Percentiles rank a stretch among this genome's conserved stretches.
Evolutionary conservation across 805 yeast genomes (phyloP).

Genomic region (Huiozyma naganishii): DNA sequence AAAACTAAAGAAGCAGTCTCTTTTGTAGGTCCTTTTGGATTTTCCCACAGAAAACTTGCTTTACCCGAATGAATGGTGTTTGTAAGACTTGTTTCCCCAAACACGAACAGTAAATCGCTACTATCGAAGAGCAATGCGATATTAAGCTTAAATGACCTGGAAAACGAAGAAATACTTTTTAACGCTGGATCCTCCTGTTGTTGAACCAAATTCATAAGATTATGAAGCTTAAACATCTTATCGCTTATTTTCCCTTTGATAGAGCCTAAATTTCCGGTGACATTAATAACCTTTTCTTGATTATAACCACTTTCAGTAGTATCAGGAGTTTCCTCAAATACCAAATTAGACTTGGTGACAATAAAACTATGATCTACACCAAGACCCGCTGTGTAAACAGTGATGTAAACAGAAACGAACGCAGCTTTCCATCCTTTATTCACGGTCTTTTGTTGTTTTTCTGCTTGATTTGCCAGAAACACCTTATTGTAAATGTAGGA

Average conservation of each 20-base stretch:
- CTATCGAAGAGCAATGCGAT: constrained; percentile 11
- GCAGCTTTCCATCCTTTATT: constrained; percentile 11
- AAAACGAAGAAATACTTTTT: background rate
- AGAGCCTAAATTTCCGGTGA: constrained; percentile 16
- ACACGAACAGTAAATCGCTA: constrained; percentile 12
- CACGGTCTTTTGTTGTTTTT: constrained; percentile 3
- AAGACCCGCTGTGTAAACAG: constrained; percentile 16
- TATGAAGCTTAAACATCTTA: constrained; percentile 10
- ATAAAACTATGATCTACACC: constrained; percentile 19
- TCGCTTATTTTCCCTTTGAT: constrained; percentile 20
- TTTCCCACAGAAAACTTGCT: constrained; percentile 13
- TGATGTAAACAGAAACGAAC: constrained; percentile 16
- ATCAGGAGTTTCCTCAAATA: constrained; percentile 11
- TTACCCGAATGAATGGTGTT: constrained; percentile 10
- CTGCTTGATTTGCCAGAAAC: constrained; percentile 28
- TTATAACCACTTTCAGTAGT: constrained; percentile 5
- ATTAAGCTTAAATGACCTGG: constrained; percentile 12
- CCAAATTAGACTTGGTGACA: constrained; percentile 13
- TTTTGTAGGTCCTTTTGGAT: constrained; percentile 12
- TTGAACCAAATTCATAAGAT: constrained; percentile 3
- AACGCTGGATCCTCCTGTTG: constrained; percentile 1
- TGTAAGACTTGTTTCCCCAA: constrained; percentile 10
- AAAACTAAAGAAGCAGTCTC: constrained; percentile 17
- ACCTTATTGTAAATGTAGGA: constrained; percentile 44
- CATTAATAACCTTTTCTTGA: constrained; percentile 12